These are phyloP conservation scores for Penicillium steckii DNA, from an alignment of 495 filamentous ascomycete species.

Conservation along the genomic window DNA sequence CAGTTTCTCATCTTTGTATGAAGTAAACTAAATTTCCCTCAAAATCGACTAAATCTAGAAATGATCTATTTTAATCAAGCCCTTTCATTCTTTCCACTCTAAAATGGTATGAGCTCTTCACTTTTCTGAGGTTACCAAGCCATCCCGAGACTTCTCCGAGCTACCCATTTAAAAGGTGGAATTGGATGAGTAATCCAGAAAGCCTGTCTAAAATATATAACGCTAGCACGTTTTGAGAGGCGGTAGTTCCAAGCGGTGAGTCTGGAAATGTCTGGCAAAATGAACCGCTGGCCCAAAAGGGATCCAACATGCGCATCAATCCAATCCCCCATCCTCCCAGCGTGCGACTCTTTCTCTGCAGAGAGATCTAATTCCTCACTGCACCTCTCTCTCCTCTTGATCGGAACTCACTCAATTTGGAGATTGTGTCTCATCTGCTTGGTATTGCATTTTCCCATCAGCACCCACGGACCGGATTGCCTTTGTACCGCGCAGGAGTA, in stretches of 20 bases:
- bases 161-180: neutral
- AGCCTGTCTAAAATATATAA: conserved; percentile 1
- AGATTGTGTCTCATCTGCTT: no score
- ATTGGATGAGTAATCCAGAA: neutral
- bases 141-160: neutral
- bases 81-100: no score
- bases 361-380: neutral
- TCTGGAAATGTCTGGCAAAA: conserved; percentile 18
- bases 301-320: conserved; percentile 28
- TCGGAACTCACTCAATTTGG: no score
- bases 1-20: neutral
- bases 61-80: no score
- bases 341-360: neutral
- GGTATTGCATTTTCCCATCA: neutral
- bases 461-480: neutral
- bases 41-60: neutral
- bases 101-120: neutral
- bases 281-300: conserved; percentile 20
- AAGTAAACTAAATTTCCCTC: neutral
- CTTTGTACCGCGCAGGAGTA: conserved; percentile 5
- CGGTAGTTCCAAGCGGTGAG: conserved; percentile 13
- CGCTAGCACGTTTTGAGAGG: neutral
- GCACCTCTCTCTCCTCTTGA: neutral
- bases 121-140: no score
- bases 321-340: conserved; percentile 12